Evolutionary conservation across 2,329 filamentous ascomycete species (phyloP).

Genomic region (Hypoxylon sp.): DNA sequence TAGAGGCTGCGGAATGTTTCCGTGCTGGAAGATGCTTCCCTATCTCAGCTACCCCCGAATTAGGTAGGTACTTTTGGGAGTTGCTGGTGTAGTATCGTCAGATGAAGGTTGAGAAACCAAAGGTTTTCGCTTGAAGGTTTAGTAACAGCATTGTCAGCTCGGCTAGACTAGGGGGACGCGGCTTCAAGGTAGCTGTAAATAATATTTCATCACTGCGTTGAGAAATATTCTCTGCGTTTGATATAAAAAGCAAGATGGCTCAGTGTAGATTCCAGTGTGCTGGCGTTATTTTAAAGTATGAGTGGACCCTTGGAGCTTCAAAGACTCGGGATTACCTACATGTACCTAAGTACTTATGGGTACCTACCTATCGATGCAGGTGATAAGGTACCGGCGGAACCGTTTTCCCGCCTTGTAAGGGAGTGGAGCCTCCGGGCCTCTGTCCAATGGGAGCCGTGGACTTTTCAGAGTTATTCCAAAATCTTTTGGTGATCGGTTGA

Average conservation of each 20-base stretch:
- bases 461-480: conserved; percentile 4
- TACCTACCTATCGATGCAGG: neutral
- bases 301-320: neutral
- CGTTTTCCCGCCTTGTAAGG: conserved; percentile 8
- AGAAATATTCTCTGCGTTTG: neutral
- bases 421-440: neutral
- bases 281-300: conserved; percentile 20
- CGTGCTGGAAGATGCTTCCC: neutral
- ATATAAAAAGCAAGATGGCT: no score
- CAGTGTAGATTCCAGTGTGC: neutral
- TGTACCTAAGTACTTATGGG: no score
- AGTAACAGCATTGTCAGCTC: neutral
- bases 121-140: neutral
- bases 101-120: neutral
- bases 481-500: neutral
- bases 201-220: neutral
- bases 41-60: neutral
- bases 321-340: no score
- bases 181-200: neutral
- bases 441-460: conserved; percentile 5
- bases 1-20: neutral
- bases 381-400: conserved; percentile 21
- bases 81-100: neutral
- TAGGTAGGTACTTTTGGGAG: neutral
- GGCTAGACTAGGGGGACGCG: neutral